Conservation (phyloP, 169 alveolate species). For the Pseudocohnilembus persalinus region DNA sequence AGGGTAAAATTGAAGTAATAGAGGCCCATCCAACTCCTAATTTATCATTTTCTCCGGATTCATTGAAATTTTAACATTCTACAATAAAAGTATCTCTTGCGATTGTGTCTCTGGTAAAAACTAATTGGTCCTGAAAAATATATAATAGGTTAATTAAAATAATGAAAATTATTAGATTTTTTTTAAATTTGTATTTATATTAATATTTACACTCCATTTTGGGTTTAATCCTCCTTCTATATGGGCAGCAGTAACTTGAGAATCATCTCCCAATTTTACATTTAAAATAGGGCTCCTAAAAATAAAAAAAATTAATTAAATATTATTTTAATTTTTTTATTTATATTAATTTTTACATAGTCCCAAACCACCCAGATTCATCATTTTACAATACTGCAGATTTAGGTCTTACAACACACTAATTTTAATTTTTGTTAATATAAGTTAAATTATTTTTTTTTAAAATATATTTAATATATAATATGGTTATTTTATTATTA, state of each 20-base stretch:
- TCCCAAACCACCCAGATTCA: too few species aligned
- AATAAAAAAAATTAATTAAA: too few species aligned
- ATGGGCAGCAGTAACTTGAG: neutral
- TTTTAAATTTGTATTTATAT: too few species aligned
- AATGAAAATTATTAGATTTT: too few species aligned
- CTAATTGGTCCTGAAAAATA: neutral
- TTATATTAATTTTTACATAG: too few species aligned
- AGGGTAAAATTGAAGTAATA: neutral
- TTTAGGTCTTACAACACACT: neutral
- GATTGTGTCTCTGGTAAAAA: neutral
- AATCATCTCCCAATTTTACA: neutral
- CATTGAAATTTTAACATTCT: neutral
- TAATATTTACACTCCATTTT: neutral
- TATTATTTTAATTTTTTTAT: too few species aligned
- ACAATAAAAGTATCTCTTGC: neutral
- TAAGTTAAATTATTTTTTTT: neutral
- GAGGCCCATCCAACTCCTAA: neutral
- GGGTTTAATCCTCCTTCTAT: neutral
- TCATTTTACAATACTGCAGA: neutral
- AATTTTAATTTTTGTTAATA: too few species aligned
- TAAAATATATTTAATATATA: too few species aligned
- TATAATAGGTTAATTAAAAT: neutral
- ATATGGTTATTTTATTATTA: too few species aligned
- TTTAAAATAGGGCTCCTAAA: neutral
- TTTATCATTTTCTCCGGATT: neutral